phyloP scores from a whole-genome alignment of 2,329 filamentous ascomycete genomes.

The Colletotrichum plurivorum region DNA sequence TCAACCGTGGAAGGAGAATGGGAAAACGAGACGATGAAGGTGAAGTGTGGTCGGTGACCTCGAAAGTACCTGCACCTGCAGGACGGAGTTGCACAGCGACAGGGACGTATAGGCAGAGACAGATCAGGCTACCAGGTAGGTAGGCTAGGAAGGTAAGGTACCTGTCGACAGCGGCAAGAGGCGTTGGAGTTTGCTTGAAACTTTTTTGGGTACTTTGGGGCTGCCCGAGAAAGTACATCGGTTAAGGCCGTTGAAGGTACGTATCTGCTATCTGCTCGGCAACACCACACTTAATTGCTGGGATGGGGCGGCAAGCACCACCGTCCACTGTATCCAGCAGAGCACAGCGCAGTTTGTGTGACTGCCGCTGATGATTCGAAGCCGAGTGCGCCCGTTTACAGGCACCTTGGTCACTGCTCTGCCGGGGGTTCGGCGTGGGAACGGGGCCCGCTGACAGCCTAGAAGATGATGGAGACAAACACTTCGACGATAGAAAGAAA shows the following conservation, averaged over 20 bases:
- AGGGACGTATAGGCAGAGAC: background rate
- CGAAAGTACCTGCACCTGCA: background rate
- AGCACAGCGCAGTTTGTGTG: constrained; percentile 32
- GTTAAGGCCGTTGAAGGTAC: constrained; percentile 24
- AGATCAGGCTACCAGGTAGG: background rate
- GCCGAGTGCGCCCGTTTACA: constrained; percentile 10
- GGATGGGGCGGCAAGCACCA: constrained; percentile 8
- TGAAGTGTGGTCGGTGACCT: background rate
- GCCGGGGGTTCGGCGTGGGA: constrained; percentile 9
- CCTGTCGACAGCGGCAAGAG: constrained; percentile 2
- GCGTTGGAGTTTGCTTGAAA: constrained; percentile 15
- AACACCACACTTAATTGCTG: constrained; percentile 10
- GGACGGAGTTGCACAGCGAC: background rate
- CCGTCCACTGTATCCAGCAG: constrained; percentile 17
- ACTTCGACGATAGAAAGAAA: no score
- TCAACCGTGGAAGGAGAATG: constrained; percentile 14
- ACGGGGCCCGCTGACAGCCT: background rate
- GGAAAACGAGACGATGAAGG: constrained; percentile 4
- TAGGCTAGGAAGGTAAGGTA: constrained; percentile 2
- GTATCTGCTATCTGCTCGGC: constrained; percentile 1
- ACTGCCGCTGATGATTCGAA: constrained; percentile 7
- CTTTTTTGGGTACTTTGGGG: background rate
- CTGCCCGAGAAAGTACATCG: constrained; percentile 15
- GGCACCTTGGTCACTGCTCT: constrained; percentile 1
- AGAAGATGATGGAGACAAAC: no score